Percentiles rank a stretch among this genome's conserved stretches.
These are phyloP conservation scores for Debaryomyces coudertii DNA, from an alignment of 1,139 yeast species.

Conservation along the genomic window DNA sequence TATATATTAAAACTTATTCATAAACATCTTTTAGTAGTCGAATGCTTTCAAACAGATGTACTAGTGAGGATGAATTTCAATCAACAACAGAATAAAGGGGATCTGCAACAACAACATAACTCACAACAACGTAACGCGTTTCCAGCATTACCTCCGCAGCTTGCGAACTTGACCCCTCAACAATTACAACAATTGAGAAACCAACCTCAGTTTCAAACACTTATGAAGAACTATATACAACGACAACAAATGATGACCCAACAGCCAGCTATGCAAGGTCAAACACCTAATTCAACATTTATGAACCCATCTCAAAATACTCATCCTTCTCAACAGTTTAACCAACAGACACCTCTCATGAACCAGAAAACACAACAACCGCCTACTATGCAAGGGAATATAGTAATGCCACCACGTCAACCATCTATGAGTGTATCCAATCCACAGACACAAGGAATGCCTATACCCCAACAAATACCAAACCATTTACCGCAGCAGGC, in stretches of 20 bases:
- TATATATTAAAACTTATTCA: conserved; percentile 1
- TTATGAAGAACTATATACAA: conserved; percentile 41
- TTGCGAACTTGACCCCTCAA: conserved; percentile 47
- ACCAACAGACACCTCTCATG: conserved; percentile 1
- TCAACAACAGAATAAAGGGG: conserved; percentile 17
- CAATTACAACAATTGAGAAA: conserved; percentile 52
- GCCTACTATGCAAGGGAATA: conserved; percentile 11
- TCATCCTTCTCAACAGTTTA: conserved; percentile 14
- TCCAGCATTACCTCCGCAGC: conserved; percentile 44
- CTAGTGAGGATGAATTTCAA: conserved; percentile 20
- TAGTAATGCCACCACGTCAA: conserved; percentile 6
- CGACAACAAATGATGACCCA: conserved; percentile 39
- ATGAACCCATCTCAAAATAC: conserved; percentile 5
- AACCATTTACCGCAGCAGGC: conserved; percentile 3
- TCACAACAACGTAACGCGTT: conserved; percentile 20
- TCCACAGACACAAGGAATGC: conserved; percentile 6
- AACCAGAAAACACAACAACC: conserved; percentile 12
- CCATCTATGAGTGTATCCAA: conserved; percentile 7
- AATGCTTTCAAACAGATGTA: background rate
- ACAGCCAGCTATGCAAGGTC: conserved; percentile 11
- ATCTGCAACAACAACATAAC: conserved; percentile 15
- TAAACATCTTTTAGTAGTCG: background rate
- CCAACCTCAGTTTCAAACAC: conserved; percentile 50
- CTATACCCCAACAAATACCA: conserved; percentile 11
- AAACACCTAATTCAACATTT: background rate